Evolutionary conservation across 108 stramenopile genomes (phyloP).

Genomic region (Cyclostephanos invisitatus): DNA sequence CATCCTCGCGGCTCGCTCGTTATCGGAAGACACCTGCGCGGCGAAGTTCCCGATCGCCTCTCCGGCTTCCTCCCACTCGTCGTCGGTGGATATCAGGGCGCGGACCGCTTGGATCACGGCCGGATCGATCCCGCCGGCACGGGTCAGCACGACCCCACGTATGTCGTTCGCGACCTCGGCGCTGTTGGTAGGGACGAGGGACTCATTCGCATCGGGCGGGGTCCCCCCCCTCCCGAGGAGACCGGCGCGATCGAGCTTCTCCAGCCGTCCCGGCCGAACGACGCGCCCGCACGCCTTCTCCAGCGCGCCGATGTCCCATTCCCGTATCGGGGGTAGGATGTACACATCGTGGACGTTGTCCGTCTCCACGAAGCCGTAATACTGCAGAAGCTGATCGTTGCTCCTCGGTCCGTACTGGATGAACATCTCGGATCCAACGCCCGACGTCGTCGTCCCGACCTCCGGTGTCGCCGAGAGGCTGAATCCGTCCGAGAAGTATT

Average conservation of each 20-base stretch:
- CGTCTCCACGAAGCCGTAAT: constrained; percentile 92
- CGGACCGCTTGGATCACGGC: constrained; percentile 83
- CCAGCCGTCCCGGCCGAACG: constrained; percentile 70
- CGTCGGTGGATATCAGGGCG: constrained; percentile 72
- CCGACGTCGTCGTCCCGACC: constrained; percentile 23
- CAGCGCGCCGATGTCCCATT: constrained; percentile 80
- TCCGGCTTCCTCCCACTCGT: constrained; percentile 75
- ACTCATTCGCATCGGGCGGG: constrained; percentile 5
- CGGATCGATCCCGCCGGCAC: constrained; percentile 76
- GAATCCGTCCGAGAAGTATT: constrained; percentile 86
- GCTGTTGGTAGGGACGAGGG: constrained; percentile 21
- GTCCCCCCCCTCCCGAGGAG: constrained; percentile 56
- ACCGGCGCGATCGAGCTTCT: constrained; percentile 78
- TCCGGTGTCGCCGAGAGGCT: constrained; percentile 52
- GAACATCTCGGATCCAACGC: constrained; percentile 56
- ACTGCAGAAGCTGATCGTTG: constrained; percentile 91
- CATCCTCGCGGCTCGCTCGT: constrained; percentile 63
- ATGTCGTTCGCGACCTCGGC: constrained; percentile 59
- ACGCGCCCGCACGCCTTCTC: constrained; percentile 73
- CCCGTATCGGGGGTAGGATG: constrained; percentile 82
- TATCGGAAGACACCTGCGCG: constrained; percentile 54
- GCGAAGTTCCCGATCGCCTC: constrained; percentile 86
- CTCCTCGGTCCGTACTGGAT: constrained; percentile 87
- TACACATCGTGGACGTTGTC: constrained; percentile 90
- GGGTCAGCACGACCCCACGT: constrained; percentile 79